phyloP scores from a whole-genome alignment of 306 rosid species.

The Potentilla sterilis region DNA sequence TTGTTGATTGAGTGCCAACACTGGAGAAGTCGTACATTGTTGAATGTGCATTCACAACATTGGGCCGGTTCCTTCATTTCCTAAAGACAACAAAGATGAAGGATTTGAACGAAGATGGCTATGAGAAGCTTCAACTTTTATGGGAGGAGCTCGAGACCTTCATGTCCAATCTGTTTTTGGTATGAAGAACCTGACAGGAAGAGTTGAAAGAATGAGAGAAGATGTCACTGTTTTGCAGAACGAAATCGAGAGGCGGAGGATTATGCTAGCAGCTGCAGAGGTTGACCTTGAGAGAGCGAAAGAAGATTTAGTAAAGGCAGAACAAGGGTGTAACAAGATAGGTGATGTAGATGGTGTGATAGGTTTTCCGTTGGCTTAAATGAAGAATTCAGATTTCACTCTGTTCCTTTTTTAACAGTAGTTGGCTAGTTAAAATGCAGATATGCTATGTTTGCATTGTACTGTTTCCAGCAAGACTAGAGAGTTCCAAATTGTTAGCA shows the following conservation, averaged over 20 bases:
- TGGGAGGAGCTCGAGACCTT: constrained; percentile 9
- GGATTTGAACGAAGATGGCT: background rate
- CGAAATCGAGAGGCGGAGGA: background rate
- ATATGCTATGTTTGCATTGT: background rate
- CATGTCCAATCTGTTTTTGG: background rate
- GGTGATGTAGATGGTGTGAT: background rate
- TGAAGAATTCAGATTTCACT: background rate
- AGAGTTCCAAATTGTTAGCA: background rate
- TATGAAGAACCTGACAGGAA: background rate
- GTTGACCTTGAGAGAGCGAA: background rate
- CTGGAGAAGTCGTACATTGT: background rate
- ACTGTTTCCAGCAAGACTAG: background rate
- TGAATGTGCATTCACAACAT: constrained; percentile 1
- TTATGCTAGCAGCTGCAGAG: background rate
- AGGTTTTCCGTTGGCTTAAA: background rate
- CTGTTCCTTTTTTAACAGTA: background rate
- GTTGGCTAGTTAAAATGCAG: background rate
- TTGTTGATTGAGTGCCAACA: background rate
- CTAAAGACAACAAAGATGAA: background rate
- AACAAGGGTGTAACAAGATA: too few species aligned
- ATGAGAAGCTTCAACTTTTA: background rate
- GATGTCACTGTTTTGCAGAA: background rate
- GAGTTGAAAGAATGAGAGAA: background rate
- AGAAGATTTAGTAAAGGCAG: background rate
- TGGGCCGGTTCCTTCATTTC: background rate